Evolutionary conservation across 371 early-diverging fungal genomes (phyloP).

Genomic region (Smittium culicis): DNA sequence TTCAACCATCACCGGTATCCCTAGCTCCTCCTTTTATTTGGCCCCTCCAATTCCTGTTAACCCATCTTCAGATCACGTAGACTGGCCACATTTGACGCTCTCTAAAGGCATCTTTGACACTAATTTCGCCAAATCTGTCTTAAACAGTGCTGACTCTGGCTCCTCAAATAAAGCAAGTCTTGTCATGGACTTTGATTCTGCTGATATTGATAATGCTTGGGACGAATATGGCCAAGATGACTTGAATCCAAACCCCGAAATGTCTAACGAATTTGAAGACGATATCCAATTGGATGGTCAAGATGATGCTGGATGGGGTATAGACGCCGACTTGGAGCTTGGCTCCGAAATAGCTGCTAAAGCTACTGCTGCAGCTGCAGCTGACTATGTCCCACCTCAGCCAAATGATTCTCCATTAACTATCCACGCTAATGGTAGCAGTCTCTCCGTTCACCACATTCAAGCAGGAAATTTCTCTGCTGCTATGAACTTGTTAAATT

Average conservation of each 20-base stretch:
- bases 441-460: conserved; percentile 73
- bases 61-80: conserved; percentile 45
- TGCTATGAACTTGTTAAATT: conserved; percentile 80
- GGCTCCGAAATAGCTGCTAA: conserved; percentile 44
- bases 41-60: conserved; percentile 50
- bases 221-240: conserved; percentile 21
- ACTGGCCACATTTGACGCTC: conserved; percentile 78
- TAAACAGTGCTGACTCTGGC: conserved; percentile 22
- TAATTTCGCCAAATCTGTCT: conserved; percentile 15
- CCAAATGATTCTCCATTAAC: conserved; percentile 54
- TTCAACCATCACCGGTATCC: conserved; percentile 43
- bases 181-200: conserved; percentile 5
- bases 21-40: conserved; percentile 33
- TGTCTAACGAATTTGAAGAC: not conserved
- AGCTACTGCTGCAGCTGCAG: conserved; percentile 45
- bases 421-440: conserved; percentile 68
- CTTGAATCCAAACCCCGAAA: conserved; percentile 10
- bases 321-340: conserved; percentile 43
- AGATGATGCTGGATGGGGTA: conserved; percentile 42
- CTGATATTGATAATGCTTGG: conserved; percentile 7
- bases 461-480: conserved; percentile 86
- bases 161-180: conserved; percentile 29
- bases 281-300: conserved; percentile 33
- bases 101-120: conserved; percentile 41
- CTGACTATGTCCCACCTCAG: conserved; percentile 49